phyloP scores from a whole-genome alignment of 257 asterid species.

The Pogostemon cablin region DNA sequence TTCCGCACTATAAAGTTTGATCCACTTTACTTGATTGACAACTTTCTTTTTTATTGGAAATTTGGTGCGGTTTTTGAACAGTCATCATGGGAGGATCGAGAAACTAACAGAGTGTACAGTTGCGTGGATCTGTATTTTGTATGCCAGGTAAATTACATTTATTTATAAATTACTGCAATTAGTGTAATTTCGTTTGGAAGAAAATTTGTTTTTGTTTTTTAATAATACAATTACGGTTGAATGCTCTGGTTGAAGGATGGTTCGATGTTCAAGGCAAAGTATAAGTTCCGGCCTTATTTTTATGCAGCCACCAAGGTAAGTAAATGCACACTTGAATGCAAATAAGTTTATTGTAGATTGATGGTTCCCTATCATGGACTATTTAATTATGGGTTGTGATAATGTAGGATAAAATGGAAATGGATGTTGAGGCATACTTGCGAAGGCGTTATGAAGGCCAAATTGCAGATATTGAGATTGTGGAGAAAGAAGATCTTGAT shows the following conservation, averaged over 20 bases:
- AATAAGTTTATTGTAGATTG: not conserved
- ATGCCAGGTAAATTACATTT: conserved; percentile 67
- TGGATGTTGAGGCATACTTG: conserved; percentile 92
- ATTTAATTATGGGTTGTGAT: conserved; percentile 28
- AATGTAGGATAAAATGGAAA: conserved; percentile 80
- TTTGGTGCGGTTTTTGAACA: conserved; percentile 30
- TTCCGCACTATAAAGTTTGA: not conserved
- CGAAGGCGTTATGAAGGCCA: conserved; percentile 93
- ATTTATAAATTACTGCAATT: conserved; percentile 14
- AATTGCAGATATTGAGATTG: conserved; percentile 80
- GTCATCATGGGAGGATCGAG: conserved; percentile 98
- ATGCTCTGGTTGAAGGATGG: conserved; percentile 77
- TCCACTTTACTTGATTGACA: conserved; percentile 6
- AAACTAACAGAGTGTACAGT: conserved; percentile 78
- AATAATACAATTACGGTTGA: conserved; percentile 14
- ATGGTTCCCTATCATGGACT: conserved; percentile 14
- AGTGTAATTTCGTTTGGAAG: conserved; percentile 18
- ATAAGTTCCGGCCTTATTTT: conserved; percentile 92
- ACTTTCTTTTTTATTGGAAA: not conserved
- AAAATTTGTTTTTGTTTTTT: conserved; percentile 5
- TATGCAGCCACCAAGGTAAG: conserved; percentile 92
- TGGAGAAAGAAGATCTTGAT: conserved; percentile 91
- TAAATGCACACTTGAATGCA: conserved; percentile 1
- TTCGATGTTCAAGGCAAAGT: conserved; percentile 81
- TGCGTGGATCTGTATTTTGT: conserved; percentile 94